A percentile compares a stretch with the other conserved stretches of the same genome.
Conservation (phyloP, 2,329 filamentous ascomycete species). For the Aureobasidium melanogenum region DNA sequence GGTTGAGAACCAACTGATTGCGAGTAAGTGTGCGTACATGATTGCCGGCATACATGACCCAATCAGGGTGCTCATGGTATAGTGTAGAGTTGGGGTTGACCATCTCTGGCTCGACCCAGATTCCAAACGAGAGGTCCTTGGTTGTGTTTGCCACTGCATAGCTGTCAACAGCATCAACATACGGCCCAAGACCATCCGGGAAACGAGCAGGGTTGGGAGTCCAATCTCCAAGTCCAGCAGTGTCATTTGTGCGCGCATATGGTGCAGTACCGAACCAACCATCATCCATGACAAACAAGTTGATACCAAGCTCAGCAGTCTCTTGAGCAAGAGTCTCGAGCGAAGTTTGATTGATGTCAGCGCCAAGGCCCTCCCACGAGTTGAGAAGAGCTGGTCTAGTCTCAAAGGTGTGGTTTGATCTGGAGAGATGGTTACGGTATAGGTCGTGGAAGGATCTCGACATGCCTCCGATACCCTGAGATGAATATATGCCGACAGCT, state of each 20-base stretch:
- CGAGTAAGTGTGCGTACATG: conserved; percentile 49
- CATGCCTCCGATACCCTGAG: conserved; percentile 51
- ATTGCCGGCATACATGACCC: conserved; percentile 49
- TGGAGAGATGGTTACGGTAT: conserved; percentile 53
- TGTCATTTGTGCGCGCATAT: conserved; percentile 50
- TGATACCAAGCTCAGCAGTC: conserved; percentile 50
- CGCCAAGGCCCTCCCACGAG: conserved; percentile 56
- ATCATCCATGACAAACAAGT: conserved; percentile 57
- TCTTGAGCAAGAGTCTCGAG: conserved; percentile 48
- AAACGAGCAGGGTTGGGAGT: conserved; percentile 49
- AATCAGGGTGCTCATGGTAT: conserved; percentile 55
- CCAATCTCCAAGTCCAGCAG: conserved; percentile 56
- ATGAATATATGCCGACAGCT: conserved; percentile 53
- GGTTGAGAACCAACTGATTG: conserved; percentile 53
- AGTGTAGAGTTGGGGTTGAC: conserved; percentile 54
- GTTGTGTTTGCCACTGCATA: conserved; percentile 41
- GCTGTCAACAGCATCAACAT: conserved; percentile 44
- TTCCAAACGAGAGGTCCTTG: conserved; percentile 48
- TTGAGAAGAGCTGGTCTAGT: conserved; percentile 51
- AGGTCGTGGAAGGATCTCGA: conserved; percentile 54
- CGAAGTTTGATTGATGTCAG: conserved; percentile 48
- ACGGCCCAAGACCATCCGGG: conserved; percentile 45
- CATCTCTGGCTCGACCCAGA: conserved; percentile 64
- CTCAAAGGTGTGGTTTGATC: conserved; percentile 45
- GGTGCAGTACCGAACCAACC: conserved; percentile 56